Conservation (phyloP, 192 early-diverging fungal genomes). For the Coemansia sp. region DNA sequence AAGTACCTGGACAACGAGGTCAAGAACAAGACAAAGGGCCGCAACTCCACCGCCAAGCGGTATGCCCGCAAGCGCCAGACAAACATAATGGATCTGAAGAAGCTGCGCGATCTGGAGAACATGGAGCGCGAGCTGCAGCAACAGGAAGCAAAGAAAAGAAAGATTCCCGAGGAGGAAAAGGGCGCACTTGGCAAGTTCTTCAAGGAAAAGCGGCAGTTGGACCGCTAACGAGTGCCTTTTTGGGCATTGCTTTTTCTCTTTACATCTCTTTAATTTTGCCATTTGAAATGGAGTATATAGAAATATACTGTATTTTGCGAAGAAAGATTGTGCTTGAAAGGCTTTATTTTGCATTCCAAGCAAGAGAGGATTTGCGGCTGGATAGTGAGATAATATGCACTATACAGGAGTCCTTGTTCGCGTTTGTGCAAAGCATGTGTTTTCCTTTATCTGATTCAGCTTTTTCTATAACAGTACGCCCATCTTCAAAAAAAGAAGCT, state of each 20-base stretch:
- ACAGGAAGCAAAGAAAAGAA: constrained; percentile 15
- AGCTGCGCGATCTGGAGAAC: constrained; percentile 39
- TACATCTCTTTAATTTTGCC: background rate
- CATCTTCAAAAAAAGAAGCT: too few species aligned
- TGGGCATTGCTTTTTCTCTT: background rate
- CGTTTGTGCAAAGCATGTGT: too few species aligned
- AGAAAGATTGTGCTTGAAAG: too few species aligned
- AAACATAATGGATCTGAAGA: constrained; percentile 78
- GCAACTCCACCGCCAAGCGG: constrained; percentile 70
- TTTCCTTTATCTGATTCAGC: too few species aligned
- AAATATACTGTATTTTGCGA: too few species aligned
- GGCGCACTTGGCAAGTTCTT: constrained; percentile 46
- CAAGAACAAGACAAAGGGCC: constrained; percentile 48
- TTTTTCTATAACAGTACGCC: too few species aligned
- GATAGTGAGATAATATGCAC: too few species aligned
- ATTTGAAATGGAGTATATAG: too few species aligned
- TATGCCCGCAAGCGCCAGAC: constrained; percentile 77
- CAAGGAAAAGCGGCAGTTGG: constrained; percentile 27
- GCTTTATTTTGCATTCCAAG: too few species aligned
- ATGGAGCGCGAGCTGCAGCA: constrained; percentile 29
- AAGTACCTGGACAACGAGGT: constrained; percentile 40
- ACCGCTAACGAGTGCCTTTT: background rate
- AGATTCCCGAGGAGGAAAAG: constrained; percentile 34
- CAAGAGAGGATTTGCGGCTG: too few species aligned
- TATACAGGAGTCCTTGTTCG: too few species aligned